These are phyloP conservation scores for Trichophyton simii DNA, from an alignment of 2,329 filamentous ascomycete species.

Conservation along the genomic window DNA sequence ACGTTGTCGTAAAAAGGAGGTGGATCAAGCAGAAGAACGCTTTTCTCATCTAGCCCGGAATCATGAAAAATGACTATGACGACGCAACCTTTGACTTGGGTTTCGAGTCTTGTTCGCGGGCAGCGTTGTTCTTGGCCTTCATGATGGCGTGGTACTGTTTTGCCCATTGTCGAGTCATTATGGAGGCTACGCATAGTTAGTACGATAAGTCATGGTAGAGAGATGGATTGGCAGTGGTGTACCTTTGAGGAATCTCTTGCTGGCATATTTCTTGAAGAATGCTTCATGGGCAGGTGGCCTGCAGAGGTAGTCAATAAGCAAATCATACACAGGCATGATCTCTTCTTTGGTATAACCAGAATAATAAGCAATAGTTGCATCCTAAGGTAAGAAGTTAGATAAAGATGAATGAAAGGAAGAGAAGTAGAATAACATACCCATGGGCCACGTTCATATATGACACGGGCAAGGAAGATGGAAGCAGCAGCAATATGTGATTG, in stretches of 20 bases:
- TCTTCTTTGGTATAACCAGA: conserved; percentile 87
- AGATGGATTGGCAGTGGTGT: conserved; percentile 20
- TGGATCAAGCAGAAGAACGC: background rate
- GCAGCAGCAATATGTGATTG: conserved; percentile 85
- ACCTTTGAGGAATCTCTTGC: conserved; percentile 99
- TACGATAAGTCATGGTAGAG: background rate
- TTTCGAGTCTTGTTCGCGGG: background rate
- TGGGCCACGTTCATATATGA: conserved; percentile 78
- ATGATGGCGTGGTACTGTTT: conserved; percentile 53
- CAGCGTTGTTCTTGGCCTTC: conserved; percentile 7
- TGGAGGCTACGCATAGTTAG: conserved; percentile 53
- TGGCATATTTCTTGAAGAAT: conserved; percentile 99
- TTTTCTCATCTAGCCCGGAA: background rate
- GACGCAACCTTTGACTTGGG: background rate
- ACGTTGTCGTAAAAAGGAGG: background rate
- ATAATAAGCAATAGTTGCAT: conserved; percentile 77
- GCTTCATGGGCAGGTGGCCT: conserved; percentile 86
- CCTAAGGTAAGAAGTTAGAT: conserved; percentile 37
- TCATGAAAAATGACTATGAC: background rate
- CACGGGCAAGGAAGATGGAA: conserved; percentile 85
- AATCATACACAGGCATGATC: conserved; percentile 77
- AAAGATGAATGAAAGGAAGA: background rate
- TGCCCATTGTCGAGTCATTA: conserved; percentile 83
- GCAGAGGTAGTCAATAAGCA: conserved; percentile 95
- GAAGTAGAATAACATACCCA: conserved; percentile 52